A percentile compares a stretch with the other conserved stretches of the same genome.
These are phyloP conservation scores for Helotiales sp. DNA, from an alignment of 2,329 filamentous ascomycete genomes.

Conservation along the genomic window DNA sequence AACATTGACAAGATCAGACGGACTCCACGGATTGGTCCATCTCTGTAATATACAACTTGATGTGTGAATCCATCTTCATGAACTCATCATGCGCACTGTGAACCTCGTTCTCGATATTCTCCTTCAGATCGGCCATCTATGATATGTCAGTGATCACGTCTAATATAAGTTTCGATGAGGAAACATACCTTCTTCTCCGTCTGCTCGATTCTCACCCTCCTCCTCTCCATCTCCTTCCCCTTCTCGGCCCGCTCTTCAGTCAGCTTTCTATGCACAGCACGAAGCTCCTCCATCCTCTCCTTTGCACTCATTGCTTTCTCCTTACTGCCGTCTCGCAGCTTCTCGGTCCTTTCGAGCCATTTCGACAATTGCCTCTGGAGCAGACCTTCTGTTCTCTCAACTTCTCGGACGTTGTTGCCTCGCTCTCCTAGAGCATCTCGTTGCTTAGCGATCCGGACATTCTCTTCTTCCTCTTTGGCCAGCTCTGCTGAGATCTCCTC, in stretches of 20 bases:
- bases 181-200: slow-evolving; percentile 90
- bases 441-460: slow-evolving; percentile 75
- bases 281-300: slow-evolving; percentile 86
- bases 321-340: slow-evolving; percentile 75
- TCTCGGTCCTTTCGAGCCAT: slow-evolving; percentile 84
- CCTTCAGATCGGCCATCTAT: slow-evolving; percentile 95
- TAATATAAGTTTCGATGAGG: slow-evolving; percentile 1
- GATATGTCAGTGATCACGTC: slow-evolving; percentile 34
- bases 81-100: slow-evolving; percentile 91
- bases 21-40: slow-evolving; percentile 92
- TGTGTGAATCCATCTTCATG: slow-evolving; percentile 95
- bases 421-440: slow-evolving; percentile 85
- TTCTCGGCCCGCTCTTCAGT: slow-evolving; percentile 85
- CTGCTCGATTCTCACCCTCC: slow-evolving; percentile 92
- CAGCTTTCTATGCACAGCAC: slow-evolving; percentile 75
- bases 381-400: slow-evolving; percentile 83
- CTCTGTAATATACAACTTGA: slow-evolving; percentile 96
- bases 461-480: slow-evolving; percentile 87
- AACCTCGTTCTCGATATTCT: slow-evolving; percentile 94
- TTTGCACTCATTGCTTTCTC: slow-evolving; percentile 81
- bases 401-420: slow-evolving; percentile 85
- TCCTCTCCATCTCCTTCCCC: slow-evolving; percentile 86
- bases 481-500: slow-evolving; percentile 86
- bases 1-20: slow-evolving; percentile 3
- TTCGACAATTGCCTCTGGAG: slow-evolving; percentile 81